Percentiles rank a stretch among this genome's conserved stretches.
Evolutionary conservation across 768 basidiomycete genomes (phyloP).

Genomic region (Favolaschia claudopus): DNA sequence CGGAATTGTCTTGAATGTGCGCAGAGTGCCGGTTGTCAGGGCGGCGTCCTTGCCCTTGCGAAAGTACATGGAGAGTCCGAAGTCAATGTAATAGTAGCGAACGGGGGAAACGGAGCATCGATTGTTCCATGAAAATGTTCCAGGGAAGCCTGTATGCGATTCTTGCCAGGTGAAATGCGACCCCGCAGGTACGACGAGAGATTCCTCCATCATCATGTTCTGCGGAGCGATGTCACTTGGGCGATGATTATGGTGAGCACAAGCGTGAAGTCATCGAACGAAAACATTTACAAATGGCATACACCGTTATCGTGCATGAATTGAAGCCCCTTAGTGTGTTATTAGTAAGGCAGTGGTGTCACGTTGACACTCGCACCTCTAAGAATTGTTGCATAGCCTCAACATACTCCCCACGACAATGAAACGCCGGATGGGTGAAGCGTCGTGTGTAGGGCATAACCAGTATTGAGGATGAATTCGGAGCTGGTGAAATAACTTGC

Average conservation of each 20-base stretch:
- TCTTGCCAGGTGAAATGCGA: not conserved
- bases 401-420: not conserved
- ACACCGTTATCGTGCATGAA: constrained; percentile 6
- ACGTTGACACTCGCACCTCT: not conserved
- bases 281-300: not conserved
- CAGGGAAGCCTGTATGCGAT: not conserved
- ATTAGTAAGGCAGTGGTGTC: not conserved
- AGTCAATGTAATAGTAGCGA: constrained; percentile 11
- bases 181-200: not conserved
- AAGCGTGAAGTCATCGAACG: not conserved
- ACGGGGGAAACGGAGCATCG: not conserved
- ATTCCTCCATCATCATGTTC: constrained; percentile 3
- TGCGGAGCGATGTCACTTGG: not conserved
- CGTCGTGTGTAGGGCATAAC: constrained; percentile 10
- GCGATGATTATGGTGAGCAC: not conserved
- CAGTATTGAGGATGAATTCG: not conserved
- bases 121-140: not conserved
- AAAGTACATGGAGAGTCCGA: not conserved
- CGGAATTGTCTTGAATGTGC: not conserved
- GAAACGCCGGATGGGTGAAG: constrained; percentile 6
- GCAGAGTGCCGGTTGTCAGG: not conserved
- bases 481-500: not conserved
- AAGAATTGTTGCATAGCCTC: constrained; percentile 16
- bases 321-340: not conserved
- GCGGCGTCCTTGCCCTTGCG: not conserved